Conservation (phyloP, 139 green algal species). For the Penium margaritaceum region DNA sequence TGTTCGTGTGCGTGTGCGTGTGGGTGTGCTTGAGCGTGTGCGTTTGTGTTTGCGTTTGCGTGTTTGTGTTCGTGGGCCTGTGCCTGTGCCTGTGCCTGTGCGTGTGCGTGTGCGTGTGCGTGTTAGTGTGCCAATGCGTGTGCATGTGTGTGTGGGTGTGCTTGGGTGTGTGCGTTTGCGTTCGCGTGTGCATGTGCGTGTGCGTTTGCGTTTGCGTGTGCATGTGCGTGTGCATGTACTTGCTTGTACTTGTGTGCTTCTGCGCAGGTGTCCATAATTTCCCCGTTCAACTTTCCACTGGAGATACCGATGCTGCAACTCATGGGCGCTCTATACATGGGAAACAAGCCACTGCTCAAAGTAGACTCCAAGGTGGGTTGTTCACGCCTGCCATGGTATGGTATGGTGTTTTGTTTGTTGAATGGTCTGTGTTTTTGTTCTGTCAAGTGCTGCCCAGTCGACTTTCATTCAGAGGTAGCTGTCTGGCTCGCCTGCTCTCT, state of each 20-base stretch:
- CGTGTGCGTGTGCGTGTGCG: neutral
- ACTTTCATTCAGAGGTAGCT: too few relatives aligned
- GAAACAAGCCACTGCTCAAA: slow-evolving; percentile 85
- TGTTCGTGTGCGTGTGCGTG: too few relatives aligned
- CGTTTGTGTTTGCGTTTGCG: neutral
- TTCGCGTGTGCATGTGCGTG: neutral
- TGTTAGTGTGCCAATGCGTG: too few relatives aligned
- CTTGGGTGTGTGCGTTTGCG: neutral
- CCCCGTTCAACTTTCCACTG: slow-evolving; percentile 97
- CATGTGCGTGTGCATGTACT: neutral
- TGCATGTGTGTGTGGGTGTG: too few relatives aligned
- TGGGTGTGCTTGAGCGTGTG: too few relatives aligned
- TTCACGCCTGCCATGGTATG: neutral
- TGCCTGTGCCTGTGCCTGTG: neutral
- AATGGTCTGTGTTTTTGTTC: neutral
- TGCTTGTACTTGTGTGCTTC: slow-evolving; percentile 5
- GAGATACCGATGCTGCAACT: slow-evolving; percentile 94
- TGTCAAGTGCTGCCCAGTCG: too few relatives aligned
- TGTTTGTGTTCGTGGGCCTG: neutral
- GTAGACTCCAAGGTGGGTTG: slow-evolving; percentile 37
- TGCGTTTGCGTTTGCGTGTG: neutral
- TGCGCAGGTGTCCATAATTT: slow-evolving; percentile 74
- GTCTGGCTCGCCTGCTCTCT: too few relatives aligned
- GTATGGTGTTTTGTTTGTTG: neutral
- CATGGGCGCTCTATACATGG: slow-evolving; percentile 98